phyloP scores from a whole-genome alignment of 495 filamentous ascomycete species.

The Podospora conica region DNA sequence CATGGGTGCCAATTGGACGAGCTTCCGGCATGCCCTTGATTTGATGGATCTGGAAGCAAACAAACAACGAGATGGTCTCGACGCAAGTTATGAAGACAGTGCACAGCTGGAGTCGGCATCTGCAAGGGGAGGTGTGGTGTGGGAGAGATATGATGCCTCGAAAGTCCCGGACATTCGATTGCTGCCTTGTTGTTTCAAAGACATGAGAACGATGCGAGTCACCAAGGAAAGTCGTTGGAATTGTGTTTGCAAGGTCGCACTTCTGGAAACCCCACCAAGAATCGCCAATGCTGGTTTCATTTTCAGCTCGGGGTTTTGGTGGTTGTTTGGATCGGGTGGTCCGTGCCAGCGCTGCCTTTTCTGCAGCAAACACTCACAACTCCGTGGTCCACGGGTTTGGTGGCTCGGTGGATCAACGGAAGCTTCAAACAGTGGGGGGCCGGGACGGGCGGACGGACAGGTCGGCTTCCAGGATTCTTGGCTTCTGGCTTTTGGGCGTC shows the following conservation, averaged over 20 bases:
- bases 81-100: not conserved
- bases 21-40: not conserved
- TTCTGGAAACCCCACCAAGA: not conserved
- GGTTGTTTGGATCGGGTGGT: not conserved
- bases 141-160: not conserved
- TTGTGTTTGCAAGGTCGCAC: not conserved
- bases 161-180: not conserved
- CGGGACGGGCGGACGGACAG: not conserved
- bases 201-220: not conserved
- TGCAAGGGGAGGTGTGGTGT: not conserved
- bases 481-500: too few species aligned
- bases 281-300: not conserved
- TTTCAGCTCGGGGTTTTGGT: not conserved
- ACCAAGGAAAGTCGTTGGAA: not conserved
- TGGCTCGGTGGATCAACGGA: too few species aligned
- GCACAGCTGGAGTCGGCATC: not conserved
- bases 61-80: not conserved
- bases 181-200: not conserved
- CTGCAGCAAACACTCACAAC: not conserved
- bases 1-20: not conserved
- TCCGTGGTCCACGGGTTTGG: not conserved
- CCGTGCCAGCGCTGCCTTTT: not conserved
- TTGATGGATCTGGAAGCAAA: not conserved
- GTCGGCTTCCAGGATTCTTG: not conserved
- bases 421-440: not conserved